phyloP scores from a whole-genome alignment of 805 yeast genomes.

The Lachancea nothofagi region DNA sequence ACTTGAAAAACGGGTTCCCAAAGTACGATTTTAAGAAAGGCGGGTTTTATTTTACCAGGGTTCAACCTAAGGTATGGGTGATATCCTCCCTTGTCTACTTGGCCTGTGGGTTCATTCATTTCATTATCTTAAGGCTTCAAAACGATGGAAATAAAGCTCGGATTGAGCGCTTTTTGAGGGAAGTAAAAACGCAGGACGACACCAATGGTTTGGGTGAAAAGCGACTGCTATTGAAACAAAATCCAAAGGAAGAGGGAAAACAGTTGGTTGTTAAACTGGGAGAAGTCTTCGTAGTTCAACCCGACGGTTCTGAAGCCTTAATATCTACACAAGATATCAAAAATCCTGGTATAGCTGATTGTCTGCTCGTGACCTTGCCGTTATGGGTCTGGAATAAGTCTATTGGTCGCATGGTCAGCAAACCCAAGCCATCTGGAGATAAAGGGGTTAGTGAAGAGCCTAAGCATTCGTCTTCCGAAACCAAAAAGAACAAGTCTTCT shows the following conservation, averaged over 20 bases:
- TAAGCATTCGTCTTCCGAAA: too few species aligned
- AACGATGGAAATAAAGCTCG: conserved; percentile 53
- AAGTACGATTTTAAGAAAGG: conserved; percentile 62
- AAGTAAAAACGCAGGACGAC: conserved; percentile 53
- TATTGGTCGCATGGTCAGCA: conserved; percentile 35
- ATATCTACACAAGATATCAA: conserved; percentile 44
- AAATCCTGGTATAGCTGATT: conserved; percentile 46
- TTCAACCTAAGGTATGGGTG: conserved; percentile 61
- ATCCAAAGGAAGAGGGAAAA: conserved; percentile 43
- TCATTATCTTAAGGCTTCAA: conserved; percentile 47
- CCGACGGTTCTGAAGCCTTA: conserved; percentile 36
- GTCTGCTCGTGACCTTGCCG: conserved; percentile 41
- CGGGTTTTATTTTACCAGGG: conserved; percentile 48
- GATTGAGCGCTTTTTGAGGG: conserved; percentile 45
- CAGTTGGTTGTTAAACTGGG: conserved; percentile 51
- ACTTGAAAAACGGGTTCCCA: conserved; percentile 80
- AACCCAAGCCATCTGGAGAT: conserved; percentile 1
- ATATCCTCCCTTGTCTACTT: conserved; percentile 47
- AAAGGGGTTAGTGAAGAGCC: background rate
- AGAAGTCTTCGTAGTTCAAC: conserved; percentile 53
- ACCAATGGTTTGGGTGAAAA: conserved; percentile 47
- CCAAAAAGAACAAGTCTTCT: background rate
- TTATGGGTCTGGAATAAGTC: conserved; percentile 40
- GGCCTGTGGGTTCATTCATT: conserved; percentile 54
- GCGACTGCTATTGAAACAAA: conserved; percentile 37